Conservation (phyloP, 495 filamentous ascomycete species). For the Daldinia bambusicola region DNA sequence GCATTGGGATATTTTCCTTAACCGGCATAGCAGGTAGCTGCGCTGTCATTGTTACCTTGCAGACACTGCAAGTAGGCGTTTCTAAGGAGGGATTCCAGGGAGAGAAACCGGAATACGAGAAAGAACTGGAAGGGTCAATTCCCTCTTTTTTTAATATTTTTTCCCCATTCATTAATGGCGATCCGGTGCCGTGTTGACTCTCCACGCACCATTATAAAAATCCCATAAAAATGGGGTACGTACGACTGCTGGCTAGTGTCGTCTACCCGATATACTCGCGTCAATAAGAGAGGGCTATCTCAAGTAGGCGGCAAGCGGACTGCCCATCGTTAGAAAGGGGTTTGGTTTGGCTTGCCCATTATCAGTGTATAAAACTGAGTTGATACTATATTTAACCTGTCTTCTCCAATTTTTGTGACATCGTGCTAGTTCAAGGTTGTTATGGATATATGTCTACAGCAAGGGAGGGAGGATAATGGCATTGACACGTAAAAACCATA, state of each 20-base stretch:
- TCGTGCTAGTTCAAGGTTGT: not conserved
- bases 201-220: not conserved
- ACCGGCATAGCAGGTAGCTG: slow-evolving; percentile 18
- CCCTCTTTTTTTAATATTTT: slow-evolving; percentile 20
- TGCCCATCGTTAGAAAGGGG: not conserved
- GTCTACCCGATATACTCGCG: slow-evolving; percentile 7
- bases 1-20: slow-evolving; percentile 8
- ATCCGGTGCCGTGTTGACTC: not conserved
- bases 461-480: not conserved
- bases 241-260: slow-evolving; percentile 10
- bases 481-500: not conserved
- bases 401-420: not conserved
- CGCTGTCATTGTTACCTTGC: slow-evolving; percentile 9
- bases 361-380: not conserved
- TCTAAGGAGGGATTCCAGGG: not conserved
- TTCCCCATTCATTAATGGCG: not conserved
- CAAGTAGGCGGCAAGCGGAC: not conserved
- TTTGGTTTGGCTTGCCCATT: not conserved
- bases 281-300: not conserved
- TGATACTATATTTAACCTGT: not conserved
- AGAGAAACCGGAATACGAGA: slow-evolving; percentile 2
- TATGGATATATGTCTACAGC: not conserved
- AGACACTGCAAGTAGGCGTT: slow-evolving; percentile 28
- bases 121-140: slow-evolving; percentile 14
- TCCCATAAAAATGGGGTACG: not conserved